These are phyloP conservation scores for Helianthus tuberosus DNA, from an alignment of 129 eudicot species.

Conservation along the genomic window DNA sequence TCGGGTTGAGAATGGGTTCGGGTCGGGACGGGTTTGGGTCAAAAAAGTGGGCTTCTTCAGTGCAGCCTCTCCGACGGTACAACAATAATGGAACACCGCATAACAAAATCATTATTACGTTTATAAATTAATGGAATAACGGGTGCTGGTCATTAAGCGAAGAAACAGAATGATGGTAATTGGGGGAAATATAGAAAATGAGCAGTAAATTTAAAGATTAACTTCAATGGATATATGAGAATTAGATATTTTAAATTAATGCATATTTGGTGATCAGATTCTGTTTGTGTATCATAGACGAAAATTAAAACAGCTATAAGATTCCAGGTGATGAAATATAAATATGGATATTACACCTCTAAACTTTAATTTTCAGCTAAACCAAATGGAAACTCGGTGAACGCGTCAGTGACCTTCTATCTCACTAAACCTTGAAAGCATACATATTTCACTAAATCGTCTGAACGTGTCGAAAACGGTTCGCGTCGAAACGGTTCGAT, in stretches of 20 bases:
- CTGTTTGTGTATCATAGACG: too few species aligned
- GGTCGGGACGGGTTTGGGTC: too few species aligned
- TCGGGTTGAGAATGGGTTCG: too few species aligned
- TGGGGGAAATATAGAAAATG: not conserved
- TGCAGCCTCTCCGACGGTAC: too few species aligned
- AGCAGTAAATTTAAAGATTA: not conserved
- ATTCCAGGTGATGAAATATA: not conserved
- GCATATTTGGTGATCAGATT: not conserved
- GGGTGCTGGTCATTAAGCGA: not conserved
- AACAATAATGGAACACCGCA: too few species aligned
- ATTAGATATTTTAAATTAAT: not conserved
- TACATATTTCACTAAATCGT: too few species aligned
- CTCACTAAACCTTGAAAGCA: too few species aligned
- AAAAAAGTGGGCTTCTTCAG: too few species aligned
- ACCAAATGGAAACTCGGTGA: not conserved
- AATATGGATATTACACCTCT: not conserved
- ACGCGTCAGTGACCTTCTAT: slow-evolving; percentile 1
- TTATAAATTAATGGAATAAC: not conserved
- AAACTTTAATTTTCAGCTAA: too few species aligned
- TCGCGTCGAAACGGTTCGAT: too few species aligned
- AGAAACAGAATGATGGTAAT: slow-evolving; percentile 16
- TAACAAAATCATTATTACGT: not conserved
- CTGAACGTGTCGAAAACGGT: too few species aligned
- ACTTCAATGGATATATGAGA: not conserved
- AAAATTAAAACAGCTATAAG: too few species aligned